Base-by-base conservation (phyloP, 768 basidiomycete species). In the Daedalea quercina region DNA sequence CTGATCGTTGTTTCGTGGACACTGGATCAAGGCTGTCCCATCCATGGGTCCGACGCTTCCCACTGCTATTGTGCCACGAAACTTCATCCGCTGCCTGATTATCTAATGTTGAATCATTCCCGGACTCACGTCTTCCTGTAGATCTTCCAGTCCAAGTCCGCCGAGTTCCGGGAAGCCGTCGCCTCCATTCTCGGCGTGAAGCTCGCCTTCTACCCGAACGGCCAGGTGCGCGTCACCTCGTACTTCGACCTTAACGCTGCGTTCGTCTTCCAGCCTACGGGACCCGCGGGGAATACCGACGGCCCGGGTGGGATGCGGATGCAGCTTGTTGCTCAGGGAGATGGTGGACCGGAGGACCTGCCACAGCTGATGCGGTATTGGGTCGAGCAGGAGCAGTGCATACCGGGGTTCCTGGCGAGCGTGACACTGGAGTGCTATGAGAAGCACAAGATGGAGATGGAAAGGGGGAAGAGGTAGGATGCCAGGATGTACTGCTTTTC, bases 111-210 rank as follows among this genome's bases (percentile, higher is more conserved):
- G 6, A 31, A 11, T 31, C 28, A 11, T 4, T 4, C 28, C 11
- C 28, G 28, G 28, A 31, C 28, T 31, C 28, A 31, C 4, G 6
- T 31, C 11, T 4, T 23, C 42, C 0, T 34, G 1, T 64, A 93
- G 88, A 82, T 94, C 3, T 96, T 91, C 69, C 71, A 77, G 0
- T 81, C 83, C 31, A 97, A 96, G 67, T 84, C 85, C 9, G 80
- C 86, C 54, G 94, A 97, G 63, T 95, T 98, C 73, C 81, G 90
- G 35, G 90, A 94, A 64, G 85, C 93, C 6, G 87, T 97, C 54
- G 84, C 87, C 3, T 84, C 88, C 0, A 86, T 98, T 46, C 78
- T 97, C 0, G 95, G 94, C 6, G 84, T 93, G 64, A 92, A 95
- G 61, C 79, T 97, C 47, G 85, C 87, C 1, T 96, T 97, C 65